Base-by-base conservation (phyloP, 345 rosid genomes). In the Camelina sativa region DNA sequence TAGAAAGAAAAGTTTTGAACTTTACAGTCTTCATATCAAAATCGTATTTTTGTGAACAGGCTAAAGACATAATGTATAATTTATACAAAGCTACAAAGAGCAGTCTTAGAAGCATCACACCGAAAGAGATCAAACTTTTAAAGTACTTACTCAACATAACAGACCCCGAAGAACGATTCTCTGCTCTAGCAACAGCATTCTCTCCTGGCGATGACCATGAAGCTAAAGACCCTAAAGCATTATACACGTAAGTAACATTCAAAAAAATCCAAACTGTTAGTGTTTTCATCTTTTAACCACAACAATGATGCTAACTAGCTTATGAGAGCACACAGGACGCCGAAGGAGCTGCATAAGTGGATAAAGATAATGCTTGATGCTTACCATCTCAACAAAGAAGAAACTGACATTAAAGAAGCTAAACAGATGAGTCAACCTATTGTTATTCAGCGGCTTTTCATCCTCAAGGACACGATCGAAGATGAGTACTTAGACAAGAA, bases 141-240 rank as follows among this genome's bases (percentile, higher is more conserved):
- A 94, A 94, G 84, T 75, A 94, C 74, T 84, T 94, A 50, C 87
- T 94, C 60, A 94, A 91, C 85, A 88, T 94, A 51, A 81, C 83
- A 52, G 98, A 94, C 77, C 98, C 98, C 5, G 97, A 94, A 81
- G 97, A 91, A 84, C 86, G 98, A 47, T 91, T 94, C 80, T 87
- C 96, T 16, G 97, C 97, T 10, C 76, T 94, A 80, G 98, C 98
- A 74, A 87, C 86, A 59, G 89, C 93, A 16, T 94, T 94, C 79
- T 87, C 90, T 20, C 96, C 96, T 0, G 95, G 92, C 0, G 78
- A 82, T 73, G 97, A 90, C 47, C 83, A 52, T 11, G 96, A 90
- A 78, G 82, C 88, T 43, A 91, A 87, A 74, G 89, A 87, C 78
- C 92, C 90, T 35, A 83, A 84, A 32, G 96, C 90, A 11, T 74